Evolutionary conservation across 225 moss, liverwort and hornwort genomes (phyloP).

Genomic region (Pseudoscleropodium purum): DNA sequence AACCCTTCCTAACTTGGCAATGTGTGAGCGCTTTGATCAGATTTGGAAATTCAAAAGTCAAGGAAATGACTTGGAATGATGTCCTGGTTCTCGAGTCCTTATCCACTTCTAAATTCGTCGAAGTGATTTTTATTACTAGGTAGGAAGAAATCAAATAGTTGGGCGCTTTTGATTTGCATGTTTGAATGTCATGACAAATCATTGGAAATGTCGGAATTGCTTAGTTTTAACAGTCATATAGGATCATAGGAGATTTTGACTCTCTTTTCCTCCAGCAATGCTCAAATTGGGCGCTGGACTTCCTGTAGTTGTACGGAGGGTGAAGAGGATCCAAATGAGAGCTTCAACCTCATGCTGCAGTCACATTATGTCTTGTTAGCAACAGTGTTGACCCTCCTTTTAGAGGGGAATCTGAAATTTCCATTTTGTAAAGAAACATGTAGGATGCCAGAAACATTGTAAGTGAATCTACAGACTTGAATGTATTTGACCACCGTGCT

Average conservation of each 20-base stretch:
- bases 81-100: neutral
- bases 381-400: neutral
- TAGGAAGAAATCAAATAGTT: neutral
- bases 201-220: neutral
- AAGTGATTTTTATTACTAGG: neutral
- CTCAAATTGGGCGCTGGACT: constrained; percentile 14
- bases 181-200: neutral
- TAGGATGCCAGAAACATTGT: neutral
- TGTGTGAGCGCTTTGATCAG: neutral
- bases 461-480: neutral
- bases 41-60: neutral
- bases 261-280: neutral
- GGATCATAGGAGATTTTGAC: constrained; percentile 13
- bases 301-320: neutral
- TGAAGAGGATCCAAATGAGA: constrained; percentile 9
- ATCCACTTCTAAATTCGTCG: constrained; percentile 14
- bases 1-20: neutral
- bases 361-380: neutral
- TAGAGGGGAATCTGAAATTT: neutral
- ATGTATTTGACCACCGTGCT: neutral
- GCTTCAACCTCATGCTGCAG: constrained; percentile 1
- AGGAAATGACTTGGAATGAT: neutral
- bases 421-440: neutral
- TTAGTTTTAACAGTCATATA: neutral
- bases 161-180: neutral